These are phyloP conservation scores for Xylaria venustula DNA, from an alignment of 495 filamentous ascomycete genomes.

Conservation along the genomic window DNA sequence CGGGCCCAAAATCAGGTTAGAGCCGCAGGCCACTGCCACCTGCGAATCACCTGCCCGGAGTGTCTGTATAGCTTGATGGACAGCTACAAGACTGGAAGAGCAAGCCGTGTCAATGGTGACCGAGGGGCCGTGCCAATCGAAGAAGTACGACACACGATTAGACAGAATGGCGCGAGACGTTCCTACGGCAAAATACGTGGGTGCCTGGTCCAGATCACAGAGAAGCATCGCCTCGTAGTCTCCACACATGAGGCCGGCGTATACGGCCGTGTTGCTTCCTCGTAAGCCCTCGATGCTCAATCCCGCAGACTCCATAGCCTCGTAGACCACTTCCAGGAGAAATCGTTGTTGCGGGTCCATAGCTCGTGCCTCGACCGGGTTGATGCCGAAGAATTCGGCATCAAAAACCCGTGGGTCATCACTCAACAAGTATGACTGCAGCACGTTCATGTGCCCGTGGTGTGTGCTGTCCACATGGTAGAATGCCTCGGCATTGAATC, in stretches of 20 bases:
- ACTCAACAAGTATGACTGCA: constrained; percentile 36
- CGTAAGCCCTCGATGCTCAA: neutral
- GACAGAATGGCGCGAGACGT: neutral
- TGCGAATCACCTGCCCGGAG: constrained; percentile 38
- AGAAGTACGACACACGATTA: neutral
- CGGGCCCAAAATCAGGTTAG: constrained; percentile 23
- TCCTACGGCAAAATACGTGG: neutral
- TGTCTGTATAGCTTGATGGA: constrained; percentile 40
- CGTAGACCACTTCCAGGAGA: neutral
- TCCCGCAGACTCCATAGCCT: neutral
- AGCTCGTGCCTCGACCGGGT: constrained; percentile 45
- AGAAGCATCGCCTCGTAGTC: neutral
- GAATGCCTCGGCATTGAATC: constrained; percentile 64
- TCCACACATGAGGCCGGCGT: neutral
- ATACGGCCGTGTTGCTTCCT: neutral
- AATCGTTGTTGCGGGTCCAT: constrained; percentile 37
- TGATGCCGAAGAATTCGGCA: constrained; percentile 57
- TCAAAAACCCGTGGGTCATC: constrained; percentile 46
- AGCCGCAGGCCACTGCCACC: constrained; percentile 39
- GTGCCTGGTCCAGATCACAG: neutral
- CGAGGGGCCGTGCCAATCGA: neutral
- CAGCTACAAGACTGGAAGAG: constrained; percentile 38
- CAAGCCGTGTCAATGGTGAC: constrained; percentile 45
- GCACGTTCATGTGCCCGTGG: constrained; percentile 29
- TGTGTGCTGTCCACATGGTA: constrained; percentile 53